Percentiles rank a stretch among this genome's conserved stretches.
Conservation (phyloP, 768 basidiomycete genomes). For the Auricularia heimuer region DNA sequence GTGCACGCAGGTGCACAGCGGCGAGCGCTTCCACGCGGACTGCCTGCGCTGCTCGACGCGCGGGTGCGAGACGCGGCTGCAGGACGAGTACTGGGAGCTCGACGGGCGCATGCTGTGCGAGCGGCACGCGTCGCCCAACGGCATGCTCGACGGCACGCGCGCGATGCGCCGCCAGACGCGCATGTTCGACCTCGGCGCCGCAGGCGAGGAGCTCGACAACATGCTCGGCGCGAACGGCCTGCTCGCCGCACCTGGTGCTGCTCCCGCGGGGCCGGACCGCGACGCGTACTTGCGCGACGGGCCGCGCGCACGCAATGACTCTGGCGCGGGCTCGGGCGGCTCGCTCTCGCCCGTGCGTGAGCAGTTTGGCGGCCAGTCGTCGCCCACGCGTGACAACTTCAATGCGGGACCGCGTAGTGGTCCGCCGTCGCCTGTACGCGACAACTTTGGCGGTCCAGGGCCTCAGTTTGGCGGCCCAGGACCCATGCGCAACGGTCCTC, state of each 20-base stretch:
- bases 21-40: constrained; percentile 78
- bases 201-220: neutral
- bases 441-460: neutral
- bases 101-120: constrained; percentile 83
- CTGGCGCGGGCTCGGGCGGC: neutral
- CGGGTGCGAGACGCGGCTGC: constrained; percentile 44
- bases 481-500: neutral
- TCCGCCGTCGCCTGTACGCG: neutral
- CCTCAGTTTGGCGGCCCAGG: too few species aligned
- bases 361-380: neutral
- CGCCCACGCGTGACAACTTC: neutral
- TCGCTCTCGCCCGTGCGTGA: neutral
- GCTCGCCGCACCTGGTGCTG: neutral
- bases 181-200: neutral
- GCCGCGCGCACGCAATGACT: neutral
- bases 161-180: constrained; percentile 1
- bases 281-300: neutral
- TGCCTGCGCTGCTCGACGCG: constrained; percentile 61
- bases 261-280: neutral
- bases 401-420: too few species aligned
- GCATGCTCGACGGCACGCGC: neutral
- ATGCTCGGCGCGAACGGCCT: neutral
- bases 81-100: constrained; percentile 79
- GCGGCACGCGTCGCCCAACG: constrained; percentile 42
- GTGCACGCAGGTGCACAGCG: constrained; percentile 77